Evolutionary conservation across 768 basidiomycete genomes (phyloP).

Genomic region (Calocera cornea): DNA sequence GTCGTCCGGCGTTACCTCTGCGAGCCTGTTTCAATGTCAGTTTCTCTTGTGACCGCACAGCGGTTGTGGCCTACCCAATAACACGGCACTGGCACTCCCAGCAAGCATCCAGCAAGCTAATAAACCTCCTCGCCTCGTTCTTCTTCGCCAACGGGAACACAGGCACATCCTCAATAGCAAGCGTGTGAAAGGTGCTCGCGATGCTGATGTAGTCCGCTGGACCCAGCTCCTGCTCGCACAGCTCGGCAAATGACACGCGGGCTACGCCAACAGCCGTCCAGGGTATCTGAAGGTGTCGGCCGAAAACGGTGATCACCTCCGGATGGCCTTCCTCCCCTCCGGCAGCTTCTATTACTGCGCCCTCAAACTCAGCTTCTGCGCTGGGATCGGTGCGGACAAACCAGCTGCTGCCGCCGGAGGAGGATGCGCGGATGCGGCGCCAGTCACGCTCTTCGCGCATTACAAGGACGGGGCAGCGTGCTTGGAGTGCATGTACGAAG

Average conservation of each 20-base stretch:
- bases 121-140: constrained; percentile 46
- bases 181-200: constrained; percentile 36
- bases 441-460: constrained; percentile 37
- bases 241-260: constrained; percentile 37
- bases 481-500: constrained; percentile 43
- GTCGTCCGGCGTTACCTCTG: constrained; percentile 29
- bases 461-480: constrained; percentile 37
- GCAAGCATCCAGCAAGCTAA: constrained; percentile 46
- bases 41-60: too few species aligned
- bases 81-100: constrained; percentile 34
- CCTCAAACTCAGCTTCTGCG: constrained; percentile 13
- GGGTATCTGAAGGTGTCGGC: constrained; percentile 33
- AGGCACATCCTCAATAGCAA: constrained; percentile 39
- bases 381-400: constrained; percentile 12
- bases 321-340: constrained; percentile 8
- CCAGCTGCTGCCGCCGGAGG: constrained; percentile 6
- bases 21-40: constrained; percentile 26
- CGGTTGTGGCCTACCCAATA: constrained; percentile 8
- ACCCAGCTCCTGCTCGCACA: constrained; percentile 40
- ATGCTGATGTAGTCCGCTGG: constrained; percentile 47
- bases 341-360: constrained; percentile 10
- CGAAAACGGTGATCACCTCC: constrained; percentile 34
- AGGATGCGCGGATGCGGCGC: constrained; percentile 22
- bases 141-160: constrained; percentile 37
- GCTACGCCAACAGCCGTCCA: constrained; percentile 30